Conservation (phyloP, 1,139 yeast species). For the Ogataea hybrid region DNA sequence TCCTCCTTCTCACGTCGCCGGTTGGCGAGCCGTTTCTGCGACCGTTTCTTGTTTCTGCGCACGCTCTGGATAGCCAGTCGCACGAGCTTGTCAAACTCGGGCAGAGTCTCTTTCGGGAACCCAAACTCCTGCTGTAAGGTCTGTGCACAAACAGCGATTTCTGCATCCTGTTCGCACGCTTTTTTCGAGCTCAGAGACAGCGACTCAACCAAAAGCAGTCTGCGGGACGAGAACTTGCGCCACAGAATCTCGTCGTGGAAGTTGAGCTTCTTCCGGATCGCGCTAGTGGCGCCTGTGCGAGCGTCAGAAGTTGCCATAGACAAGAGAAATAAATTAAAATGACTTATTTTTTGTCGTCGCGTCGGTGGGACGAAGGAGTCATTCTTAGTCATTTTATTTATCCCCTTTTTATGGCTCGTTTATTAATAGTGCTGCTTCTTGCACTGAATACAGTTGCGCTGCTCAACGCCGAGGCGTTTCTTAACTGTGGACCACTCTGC, state of each 20-base stretch:
- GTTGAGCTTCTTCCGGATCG: slow-evolving; percentile 68
- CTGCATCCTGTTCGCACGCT: slow-evolving; percentile 90
- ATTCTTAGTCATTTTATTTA: not conserved
- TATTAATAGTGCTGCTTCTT: not conserved
- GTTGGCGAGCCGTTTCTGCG: slow-evolving; percentile 35
- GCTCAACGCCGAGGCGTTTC: slow-evolving; percentile 15
- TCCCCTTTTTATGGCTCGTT: slow-evolving; percentile 5
- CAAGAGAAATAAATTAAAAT: slow-evolving; percentile 1
- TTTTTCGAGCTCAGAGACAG: slow-evolving; percentile 72
- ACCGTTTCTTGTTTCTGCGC: slow-evolving; percentile 62
- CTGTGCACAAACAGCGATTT: slow-evolving; percentile 74
- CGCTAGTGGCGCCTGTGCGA: slow-evolving; percentile 66
- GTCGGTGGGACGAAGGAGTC: slow-evolving; percentile 3
- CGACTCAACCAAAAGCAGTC: slow-evolving; percentile 84
- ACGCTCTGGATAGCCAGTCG: slow-evolving; percentile 90
- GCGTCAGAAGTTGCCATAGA: slow-evolving; percentile 9
- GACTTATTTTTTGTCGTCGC: slow-evolving; percentile 4
- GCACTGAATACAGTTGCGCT: slow-evolving; percentile 2
- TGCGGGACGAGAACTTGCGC: slow-evolving; percentile 85
- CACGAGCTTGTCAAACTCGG: slow-evolving; percentile 85
- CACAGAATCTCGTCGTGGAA: slow-evolving; percentile 81
- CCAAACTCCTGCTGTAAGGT: slow-evolving; percentile 73
- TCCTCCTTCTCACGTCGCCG: slow-evolving; percentile 16
- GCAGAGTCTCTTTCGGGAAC: slow-evolving; percentile 53
- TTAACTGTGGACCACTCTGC: slow-evolving; percentile 23